Evolutionary conservation across 805 yeast species (phyloP), one percentile per base, ranked within the genome.

Genomic region (Nakazawaea ambrosiae): DNA sequence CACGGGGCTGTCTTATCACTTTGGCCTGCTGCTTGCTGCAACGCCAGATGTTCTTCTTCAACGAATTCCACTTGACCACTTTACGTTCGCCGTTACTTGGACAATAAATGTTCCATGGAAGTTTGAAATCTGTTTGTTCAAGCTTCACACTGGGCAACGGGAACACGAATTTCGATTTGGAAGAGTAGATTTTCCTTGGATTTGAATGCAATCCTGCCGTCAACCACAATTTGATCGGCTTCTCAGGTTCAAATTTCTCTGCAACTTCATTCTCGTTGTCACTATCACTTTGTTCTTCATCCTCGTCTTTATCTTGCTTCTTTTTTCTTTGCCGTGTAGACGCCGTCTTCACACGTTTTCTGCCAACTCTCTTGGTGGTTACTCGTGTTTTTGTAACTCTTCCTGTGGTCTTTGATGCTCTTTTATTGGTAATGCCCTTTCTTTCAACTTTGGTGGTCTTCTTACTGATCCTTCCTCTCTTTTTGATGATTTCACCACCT

Each of bases 51-150:
- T 50, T 52, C 27, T 37, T 45, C 37, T 26, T 45, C 33, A 53
- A 31, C 4, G 46, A 40, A 37, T 51, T 49, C 68, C 67, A 63
- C 17, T 41, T 46, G 3, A 50, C 35, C 1, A 53, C 47, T 20
- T 49, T 43, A 6, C 47, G 36, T 10, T 49, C 53, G 2, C 49
- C 49, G 22, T 37, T 30, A 6, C 49, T 42, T 3, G 68, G 67
- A 40, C 61, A 53, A 39, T 51, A 63, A 3, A 63, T 45, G 29
- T 52, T 47, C 46, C 48, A 62, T 2, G 67, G 67, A 17, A 63
- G 27, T 30, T 47, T 48, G 41, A 57, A 63, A 41, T 42, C 45
- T 36, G 41, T 41, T 30, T 33, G 39, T 40, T 25, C 18, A 24
- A 45, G 47, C n/a, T 50, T 20, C 5, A 50, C 38, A 2, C 49